Percentiles rank a stretch among this genome's conserved stretches.
These are phyloP conservation scores for Mortierella sp. DNA, from an alignment of 371 early-diverging fungal species.

Conservation along the genomic window DNA sequence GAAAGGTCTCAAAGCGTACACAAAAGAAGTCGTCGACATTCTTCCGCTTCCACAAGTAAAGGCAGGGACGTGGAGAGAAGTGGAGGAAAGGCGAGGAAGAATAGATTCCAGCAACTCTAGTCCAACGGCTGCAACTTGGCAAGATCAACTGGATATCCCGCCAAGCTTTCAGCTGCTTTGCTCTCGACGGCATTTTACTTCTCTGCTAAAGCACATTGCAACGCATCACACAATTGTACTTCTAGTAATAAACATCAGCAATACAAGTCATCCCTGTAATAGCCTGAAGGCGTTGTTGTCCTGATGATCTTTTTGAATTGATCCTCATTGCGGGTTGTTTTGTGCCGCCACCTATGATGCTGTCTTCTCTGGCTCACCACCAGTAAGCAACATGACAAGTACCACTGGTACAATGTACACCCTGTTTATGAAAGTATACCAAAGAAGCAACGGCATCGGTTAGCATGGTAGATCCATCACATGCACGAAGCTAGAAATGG, in stretches of 20 bases:
- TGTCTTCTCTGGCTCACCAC: conserved; percentile 49
- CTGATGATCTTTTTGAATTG: too few relatives aligned
- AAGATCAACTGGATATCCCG: neutral
- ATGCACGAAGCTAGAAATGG: too few relatives aligned
- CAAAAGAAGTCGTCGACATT: conserved; percentile 50
- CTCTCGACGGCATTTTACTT: neutral
- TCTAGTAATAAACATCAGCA: conserved; percentile 1
- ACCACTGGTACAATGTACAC: conserved; percentile 46
- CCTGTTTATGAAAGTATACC: conserved; percentile 6
- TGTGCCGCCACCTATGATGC: conserved; percentile 35
- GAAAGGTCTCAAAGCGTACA: conserved; percentile 38
- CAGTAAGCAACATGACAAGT: conserved; percentile 39
- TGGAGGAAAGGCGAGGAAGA: neutral
- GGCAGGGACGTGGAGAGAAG: neutral
- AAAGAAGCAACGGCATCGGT: too few relatives aligned
- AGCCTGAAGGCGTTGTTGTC: too few relatives aligned
- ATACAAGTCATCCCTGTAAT: too few relatives aligned
- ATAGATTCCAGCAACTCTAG: too few relatives aligned
- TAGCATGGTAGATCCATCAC: too few relatives aligned
- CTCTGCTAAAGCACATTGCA: too few relatives aligned
- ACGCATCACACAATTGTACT: conserved; percentile 4
- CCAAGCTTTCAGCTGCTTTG: neutral
- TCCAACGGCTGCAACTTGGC: too few relatives aligned
- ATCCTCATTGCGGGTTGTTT: too few relatives aligned
- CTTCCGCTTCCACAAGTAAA: conserved; percentile 55